A percentile compares a stretch with the other conserved stretches of the same genome.
phyloP scores from a whole-genome alignment of 345 rosid species.

The Salix koriyanagi region DNA sequence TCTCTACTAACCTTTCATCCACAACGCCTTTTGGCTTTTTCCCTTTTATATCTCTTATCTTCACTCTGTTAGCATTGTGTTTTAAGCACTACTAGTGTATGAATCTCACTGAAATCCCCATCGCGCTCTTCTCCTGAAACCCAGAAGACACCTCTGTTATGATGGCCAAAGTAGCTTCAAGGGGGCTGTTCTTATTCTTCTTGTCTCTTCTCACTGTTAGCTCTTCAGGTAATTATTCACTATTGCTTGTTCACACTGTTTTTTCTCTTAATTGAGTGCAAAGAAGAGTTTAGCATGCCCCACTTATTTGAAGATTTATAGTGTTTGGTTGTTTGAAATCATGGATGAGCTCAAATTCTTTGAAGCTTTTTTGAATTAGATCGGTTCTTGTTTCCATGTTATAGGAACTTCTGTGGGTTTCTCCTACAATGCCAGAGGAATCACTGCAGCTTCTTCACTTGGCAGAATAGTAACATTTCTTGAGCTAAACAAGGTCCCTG shows the following conservation, averaged over 20 bases:
- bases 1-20: constrained; percentile 25
- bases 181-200: constrained; percentile 17
- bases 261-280: not conserved
- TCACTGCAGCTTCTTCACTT: constrained; percentile 11
- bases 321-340: not conserved
- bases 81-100: constrained; percentile 19
- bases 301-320: not conserved
- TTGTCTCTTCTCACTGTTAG: constrained; percentile 10
- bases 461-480: constrained; percentile 19
- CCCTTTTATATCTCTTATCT: constrained; percentile 14
- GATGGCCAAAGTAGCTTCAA: constrained; percentile 44
- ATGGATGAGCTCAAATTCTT: not conserved
- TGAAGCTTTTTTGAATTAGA: not conserved
- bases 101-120: constrained; percentile 19
- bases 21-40: not conserved
- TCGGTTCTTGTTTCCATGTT: not conserved
- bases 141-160: constrained; percentile 13
- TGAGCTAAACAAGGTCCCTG: constrained; percentile 21
- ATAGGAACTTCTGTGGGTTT: constrained; percentile 38
- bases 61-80: constrained; percentile 20
- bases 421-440: constrained; percentile 18
- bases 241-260: not conserved
- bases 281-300: not conserved
- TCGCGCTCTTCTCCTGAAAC: constrained; percentile 24
- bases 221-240: constrained; percentile 21